phyloP scores from a whole-genome alignment of 139 green algal species.

The Volvox reticuliferus region DNA sequence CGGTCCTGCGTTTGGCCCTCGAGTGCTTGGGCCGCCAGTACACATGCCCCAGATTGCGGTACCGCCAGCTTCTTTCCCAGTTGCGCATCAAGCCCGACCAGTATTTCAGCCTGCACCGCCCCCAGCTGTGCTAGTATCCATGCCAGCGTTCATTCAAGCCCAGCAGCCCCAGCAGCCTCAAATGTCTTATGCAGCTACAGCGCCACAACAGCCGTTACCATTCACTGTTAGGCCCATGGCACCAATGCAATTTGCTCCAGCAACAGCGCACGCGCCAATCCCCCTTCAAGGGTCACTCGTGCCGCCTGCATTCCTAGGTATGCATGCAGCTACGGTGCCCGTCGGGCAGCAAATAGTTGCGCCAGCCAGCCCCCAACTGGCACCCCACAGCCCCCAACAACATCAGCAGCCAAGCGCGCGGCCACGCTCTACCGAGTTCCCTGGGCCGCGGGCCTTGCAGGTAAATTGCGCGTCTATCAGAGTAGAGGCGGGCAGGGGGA shows the following conservation, averaged over 20 bases:
- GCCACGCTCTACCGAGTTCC: constrained; percentile 32
- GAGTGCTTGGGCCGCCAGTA: neutral
- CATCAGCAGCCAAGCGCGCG: neutral
- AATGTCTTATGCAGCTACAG: neutral
- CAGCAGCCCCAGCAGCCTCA: neutral
- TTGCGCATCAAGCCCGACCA: neutral
- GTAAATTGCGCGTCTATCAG: constrained; percentile 12
- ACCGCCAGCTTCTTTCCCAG: neutral
- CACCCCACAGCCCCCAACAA: constrained; percentile 2
- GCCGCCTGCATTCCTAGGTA: neutral
- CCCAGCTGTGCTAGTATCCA: neutral
- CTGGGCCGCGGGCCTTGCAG: constrained; percentile 14
- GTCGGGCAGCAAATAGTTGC: neutral
- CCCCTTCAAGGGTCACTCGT: neutral
- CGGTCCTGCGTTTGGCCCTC: neutral
- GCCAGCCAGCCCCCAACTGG: constrained; percentile 18
- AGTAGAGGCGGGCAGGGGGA: too few species aligned
- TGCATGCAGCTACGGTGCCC: neutral
- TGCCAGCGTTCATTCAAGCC: neutral
- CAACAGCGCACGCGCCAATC: neutral
- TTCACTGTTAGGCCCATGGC: neutral
- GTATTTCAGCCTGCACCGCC: neutral
- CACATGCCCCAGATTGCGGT: neutral
- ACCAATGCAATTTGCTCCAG: neutral
- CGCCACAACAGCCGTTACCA: constrained; percentile 3